Evolutionary conservation across 1,284 basidiomycete genomes (phyloP), one percentile per base, ranked within the genome.

Genomic region (Ustilago loliicola): DNA sequence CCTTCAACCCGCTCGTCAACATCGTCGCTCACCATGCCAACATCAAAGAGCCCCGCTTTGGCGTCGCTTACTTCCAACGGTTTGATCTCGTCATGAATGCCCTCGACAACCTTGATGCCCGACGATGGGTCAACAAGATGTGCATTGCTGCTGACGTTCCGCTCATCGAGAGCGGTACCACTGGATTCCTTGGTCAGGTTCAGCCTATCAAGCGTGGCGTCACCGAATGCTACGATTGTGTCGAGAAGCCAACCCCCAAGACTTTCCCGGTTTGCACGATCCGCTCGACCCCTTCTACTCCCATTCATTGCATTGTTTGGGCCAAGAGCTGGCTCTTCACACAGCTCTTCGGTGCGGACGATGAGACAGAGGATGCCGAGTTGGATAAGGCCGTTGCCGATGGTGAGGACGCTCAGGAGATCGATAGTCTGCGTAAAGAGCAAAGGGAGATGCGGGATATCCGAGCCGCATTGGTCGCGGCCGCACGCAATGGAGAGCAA

Each of bases 231-330:
- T 86, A 83, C 67, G 85, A 85, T 64, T 86, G 85, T 71, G 74
- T 65, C 1, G 54, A 56, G 29, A 98, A 98, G 87, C 92, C 92
- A 0, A 92, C 93, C 0, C 94, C 95, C 0, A 98, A 96, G 86
- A 93, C 94, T 0, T 99, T 94, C 85, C 96, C 97, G 0, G 96
- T 99, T 2, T 99, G 97, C 88, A 99, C 97, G 0, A 99, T 99
- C 81, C 92, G 97, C 53, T 95, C 95, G 1, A 99, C 97, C 0
- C 97, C 97, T 0, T 95, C 93, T 62, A 95, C 96, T 74, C 95
- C 97, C 0, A 97, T 99, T 56, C 97, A 99, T 85, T 99, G 96
- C 85, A 98, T 99, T 65, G 96, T 98, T 0, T 99, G 97, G 97
- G 95, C 94, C 34, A 99, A 99, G 87, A 96, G 91, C 80, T 99